Evolutionary conservation across 1,139 yeast genomes (phyloP), one percentile per base, ranked within the genome.

Genomic region (Hemisphaericaspora xylanilytica): DNA sequence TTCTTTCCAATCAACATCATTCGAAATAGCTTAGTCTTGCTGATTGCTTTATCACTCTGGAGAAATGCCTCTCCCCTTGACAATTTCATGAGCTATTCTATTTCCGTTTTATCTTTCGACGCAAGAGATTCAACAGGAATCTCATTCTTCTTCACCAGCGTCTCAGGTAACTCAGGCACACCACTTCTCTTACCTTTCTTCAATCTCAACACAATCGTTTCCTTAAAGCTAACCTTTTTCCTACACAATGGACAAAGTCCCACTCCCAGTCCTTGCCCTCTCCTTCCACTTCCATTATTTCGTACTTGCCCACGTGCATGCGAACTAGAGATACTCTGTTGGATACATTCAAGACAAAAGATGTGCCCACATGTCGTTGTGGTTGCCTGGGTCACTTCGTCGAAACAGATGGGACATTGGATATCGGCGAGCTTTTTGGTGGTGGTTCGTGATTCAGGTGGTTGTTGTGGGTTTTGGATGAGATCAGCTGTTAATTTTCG

Each of bases 401-500:
- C 77, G 47, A 71, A 70, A 49, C 77, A 71, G 16, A 71, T 67
- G 14, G 77, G 77, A 47, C 77, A 71, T 47, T 68, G 69, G 13
- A 67, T 53, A 42, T 67, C 70, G 13, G 61, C 53, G 35, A 71
- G 49, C 31, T 56, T 60, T 50, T 70, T 70, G 27, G 63, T 57
- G 12, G 52, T 47, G 32, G 51, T 50, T 10, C 18, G 2, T 42
- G 42, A 21, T 26, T 37, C 11, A 4, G 54, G 45, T 27, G 54
- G 45, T 28, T 48, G 55, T 35, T 49, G 54, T 5, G 65, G 64
- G 37, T 63, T 55, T 20, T 61, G 52, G 13, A 71, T 54, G 18
- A 71, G 53, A 22, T 57, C 55, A 36, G 65, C 59, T 3, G 75
- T 68, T 35, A 65, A 65, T 28, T 58, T 55, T 32, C 64, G 50